Percentiles rank a stretch among this genome's conserved stretches.
Conservation (phyloP, 1,284 basidiomycete species). For the Crepidotus sp. region DNA sequence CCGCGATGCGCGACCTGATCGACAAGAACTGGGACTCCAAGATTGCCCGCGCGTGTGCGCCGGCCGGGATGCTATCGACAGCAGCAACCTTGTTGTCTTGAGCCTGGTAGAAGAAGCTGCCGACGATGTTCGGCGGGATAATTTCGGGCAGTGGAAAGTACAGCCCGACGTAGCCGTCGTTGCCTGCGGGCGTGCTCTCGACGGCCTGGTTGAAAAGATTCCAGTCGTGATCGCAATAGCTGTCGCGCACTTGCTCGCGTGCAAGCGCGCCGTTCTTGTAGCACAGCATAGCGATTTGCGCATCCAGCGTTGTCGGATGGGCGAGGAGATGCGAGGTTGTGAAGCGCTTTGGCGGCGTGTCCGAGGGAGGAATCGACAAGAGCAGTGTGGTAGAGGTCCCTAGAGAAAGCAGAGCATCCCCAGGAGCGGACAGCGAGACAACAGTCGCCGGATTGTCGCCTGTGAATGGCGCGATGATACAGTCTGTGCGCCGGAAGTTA, state of each 20-base stretch:
- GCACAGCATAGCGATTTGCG: conserved; percentile 72
- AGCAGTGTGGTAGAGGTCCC: conserved; percentile 88
- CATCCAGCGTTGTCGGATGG: conserved; percentile 53
- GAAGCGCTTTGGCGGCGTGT: conserved; percentile 55
- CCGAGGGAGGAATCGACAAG: conserved; percentile 60
- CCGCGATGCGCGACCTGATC: conserved; percentile 59
- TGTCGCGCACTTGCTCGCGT: conserved; percentile 72
- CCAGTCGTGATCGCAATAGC: conserved; percentile 61
- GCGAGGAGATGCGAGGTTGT: conserved; percentile 68
- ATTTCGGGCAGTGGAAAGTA: conserved; percentile 82
- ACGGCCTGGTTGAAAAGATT: conserved; percentile 63
- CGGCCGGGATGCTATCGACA: conserved; percentile 35
- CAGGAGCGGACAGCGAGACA: conserved; percentile 68
- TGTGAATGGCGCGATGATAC: conserved; percentile 78
- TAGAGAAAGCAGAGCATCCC: conserved; percentile 83
- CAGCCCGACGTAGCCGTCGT: conserved; percentile 53
- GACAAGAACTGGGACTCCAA: conserved; percentile 82
- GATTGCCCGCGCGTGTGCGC: conserved; percentile 70
- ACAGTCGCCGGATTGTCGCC: conserved; percentile 91
- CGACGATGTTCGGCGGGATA: conserved; percentile 66
- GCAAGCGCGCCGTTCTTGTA: conserved; percentile 81
- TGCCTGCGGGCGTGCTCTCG: conserved; percentile 47
- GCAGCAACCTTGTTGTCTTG: conserved; percentile 21
- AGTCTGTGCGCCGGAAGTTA: conserved; percentile 41
- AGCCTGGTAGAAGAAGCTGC: conserved; percentile 52